Conservation (phyloP, 768 basidiomycete genomes). For the Fistulinella prunicolor region DNA sequence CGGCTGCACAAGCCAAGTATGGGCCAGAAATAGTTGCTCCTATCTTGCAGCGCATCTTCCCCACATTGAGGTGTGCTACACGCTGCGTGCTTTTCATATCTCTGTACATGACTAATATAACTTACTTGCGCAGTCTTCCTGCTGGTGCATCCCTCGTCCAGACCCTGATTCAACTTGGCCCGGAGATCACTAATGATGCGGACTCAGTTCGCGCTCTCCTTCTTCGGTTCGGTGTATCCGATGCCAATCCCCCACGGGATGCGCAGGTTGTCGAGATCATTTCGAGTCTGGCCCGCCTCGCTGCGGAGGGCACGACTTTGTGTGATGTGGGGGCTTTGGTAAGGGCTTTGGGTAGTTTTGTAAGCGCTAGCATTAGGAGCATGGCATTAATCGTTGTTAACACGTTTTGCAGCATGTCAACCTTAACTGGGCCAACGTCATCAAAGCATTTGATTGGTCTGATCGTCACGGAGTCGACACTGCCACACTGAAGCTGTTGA, state of each 20-base stretch:
- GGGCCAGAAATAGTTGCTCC: constrained; percentile 73
- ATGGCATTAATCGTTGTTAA: constrained; percentile 2
- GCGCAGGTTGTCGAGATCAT: constrained; percentile 69
- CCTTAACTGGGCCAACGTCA: constrained; percentile 78
- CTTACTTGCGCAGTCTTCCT: constrained; percentile 48
- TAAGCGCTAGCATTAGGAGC: constrained; percentile 40
- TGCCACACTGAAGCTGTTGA: constrained; percentile 82
- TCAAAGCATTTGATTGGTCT: constrained; percentile 83
- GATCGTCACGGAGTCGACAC: constrained; percentile 86
- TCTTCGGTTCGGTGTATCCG: constrained; percentile 72
- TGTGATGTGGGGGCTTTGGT: constrained; percentile 77
- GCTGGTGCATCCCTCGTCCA: constrained; percentile 70
- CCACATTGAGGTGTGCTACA: constrained; percentile 62
- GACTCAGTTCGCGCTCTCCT: constrained; percentile 70
- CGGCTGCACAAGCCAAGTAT: constrained; percentile 75
- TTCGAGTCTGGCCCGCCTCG: constrained; percentile 60
- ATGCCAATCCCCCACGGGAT: constrained; percentile 68
- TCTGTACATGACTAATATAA: constrained; percentile 12
- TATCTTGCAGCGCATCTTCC: constrained; percentile 70
- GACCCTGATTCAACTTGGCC: constrained; percentile 71
- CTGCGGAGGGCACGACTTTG: constrained; percentile 66
- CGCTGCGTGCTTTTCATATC: constrained; percentile 10
- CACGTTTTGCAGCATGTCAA: constrained; percentile 49
- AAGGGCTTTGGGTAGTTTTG: constrained; percentile 69
- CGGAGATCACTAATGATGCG: constrained; percentile 72